Conservation (phyloP, 2,329 filamentous ascomycete species). For the Xylaria sp. region DNA sequence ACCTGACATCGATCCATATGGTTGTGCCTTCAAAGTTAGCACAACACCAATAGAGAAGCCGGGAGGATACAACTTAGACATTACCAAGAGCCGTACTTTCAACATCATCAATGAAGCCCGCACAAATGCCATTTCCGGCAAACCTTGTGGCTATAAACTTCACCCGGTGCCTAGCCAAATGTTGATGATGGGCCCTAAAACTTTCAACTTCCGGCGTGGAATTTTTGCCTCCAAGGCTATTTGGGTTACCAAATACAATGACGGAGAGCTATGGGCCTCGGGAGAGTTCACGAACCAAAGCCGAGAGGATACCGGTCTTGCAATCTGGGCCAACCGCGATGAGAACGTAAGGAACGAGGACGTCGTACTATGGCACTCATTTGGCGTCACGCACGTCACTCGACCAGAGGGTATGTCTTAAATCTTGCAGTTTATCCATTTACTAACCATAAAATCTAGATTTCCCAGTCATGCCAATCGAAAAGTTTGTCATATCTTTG, state of each 20-base stretch:
- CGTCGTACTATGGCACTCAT: conserved; percentile 62
- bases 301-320: conserved; percentile 57
- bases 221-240: conserved; percentile 51
- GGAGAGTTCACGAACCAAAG: conserved; percentile 56
- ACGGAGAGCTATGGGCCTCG: conserved; percentile 52
- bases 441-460: conserved; percentile 49
- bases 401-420: conserved; percentile 57
- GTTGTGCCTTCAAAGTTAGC: conserved; percentile 66
- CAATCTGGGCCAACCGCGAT: conserved; percentile 58
- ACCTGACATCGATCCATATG: conserved; percentile 75
- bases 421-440: background rate
- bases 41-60: conserved; percentile 54
- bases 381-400: conserved; percentile 68
- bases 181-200: conserved; percentile 41
- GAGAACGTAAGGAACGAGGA: conserved; percentile 62
- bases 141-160: conserved; percentile 51
- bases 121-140: conserved; percentile 48
- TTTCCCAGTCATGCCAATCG: conserved; percentile 71
- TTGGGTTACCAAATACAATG: conserved; percentile 51
- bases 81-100: conserved; percentile 52
- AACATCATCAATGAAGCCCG: conserved; percentile 50
- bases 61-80: conserved; percentile 55
- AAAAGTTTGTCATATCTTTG: conserved; percentile 60
- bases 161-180: conserved; percentile 44
- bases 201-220: conserved; percentile 50